Evolutionary conservation across 805 yeast genomes (phyloP), one percentile per base, ranked within the genome.

Genomic region (Candida namnaoensis): DNA sequence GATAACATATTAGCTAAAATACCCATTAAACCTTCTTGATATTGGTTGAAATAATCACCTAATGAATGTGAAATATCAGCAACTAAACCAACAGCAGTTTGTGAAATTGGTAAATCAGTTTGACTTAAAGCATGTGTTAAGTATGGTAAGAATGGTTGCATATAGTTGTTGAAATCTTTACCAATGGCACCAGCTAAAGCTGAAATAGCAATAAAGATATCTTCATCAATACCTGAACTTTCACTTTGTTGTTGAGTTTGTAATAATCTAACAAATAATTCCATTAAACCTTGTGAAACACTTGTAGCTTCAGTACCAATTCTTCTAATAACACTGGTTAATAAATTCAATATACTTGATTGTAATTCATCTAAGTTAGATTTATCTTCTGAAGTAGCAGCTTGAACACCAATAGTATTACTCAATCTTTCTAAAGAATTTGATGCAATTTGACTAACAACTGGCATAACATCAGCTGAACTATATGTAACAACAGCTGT

Each of bases 1-100:
- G 82, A 78, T 47, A 93, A 71, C 55, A 79, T 78, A 38, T 74
- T 71, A 41, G 95, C 91, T 57, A 93, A 72, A 38, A 83, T 82
- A 40, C 76, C 76, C 95, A 93, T 88, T 56, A 91, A 74, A 4
- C 82, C 83, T 45, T 79, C 80, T 47, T 85, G 78, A 60, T 86
- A 91, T 41, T 83, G 87, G 44, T 74, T 72, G 50, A 90, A 78
- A 26, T 71, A 71, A 24, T 70, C 73, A 30, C 95, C 95, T 41
- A 93, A 71, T 1, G 97, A 87, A 57, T 88, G 95, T 9, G 95
- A 77, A 51, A 91, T 81, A 65, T 93, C 99, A 15, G 96, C 96
- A 44, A 93, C 88, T 39, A 93, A 74, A 5, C 99, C 98, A 43
- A 93, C 88, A 4, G 98, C 95, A 5, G 96, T 86, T 47, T 76